Percentiles rank a stretch among this genome's conserved stretches.
These are phyloP conservation scores for Leccinum pachyderme DNA, from an alignment of 1,284 basidiomycete genomes.

Conservation along the genomic window DNA sequence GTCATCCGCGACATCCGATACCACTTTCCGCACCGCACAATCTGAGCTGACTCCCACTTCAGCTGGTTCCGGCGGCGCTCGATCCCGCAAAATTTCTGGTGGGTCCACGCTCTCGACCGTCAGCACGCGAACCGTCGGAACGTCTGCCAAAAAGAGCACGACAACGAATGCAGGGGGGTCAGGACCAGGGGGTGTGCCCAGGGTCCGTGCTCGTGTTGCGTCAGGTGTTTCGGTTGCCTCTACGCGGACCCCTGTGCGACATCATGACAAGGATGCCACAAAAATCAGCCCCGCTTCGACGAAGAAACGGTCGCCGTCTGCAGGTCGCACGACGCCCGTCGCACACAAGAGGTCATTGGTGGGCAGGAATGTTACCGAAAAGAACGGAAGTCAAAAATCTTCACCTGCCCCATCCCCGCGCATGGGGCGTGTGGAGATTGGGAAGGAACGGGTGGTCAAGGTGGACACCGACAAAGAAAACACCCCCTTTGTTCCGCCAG, in stretches of 20 bases:
- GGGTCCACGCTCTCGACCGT: slow-evolving; percentile 41
- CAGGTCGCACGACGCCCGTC: slow-evolving; percentile 28
- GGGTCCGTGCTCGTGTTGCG: slow-evolving; percentile 20
- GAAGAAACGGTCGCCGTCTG: slow-evolving; percentile 22
- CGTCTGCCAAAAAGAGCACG: slow-evolving; percentile 19
- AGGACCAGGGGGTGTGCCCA: slow-evolving; percentile 11
- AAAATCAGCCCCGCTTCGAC: slow-evolving; percentile 25
- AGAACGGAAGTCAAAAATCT: slow-evolving; percentile 17
- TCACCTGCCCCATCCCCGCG: slow-evolving; percentile 21
- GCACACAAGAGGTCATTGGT: slow-evolving; percentile 16
- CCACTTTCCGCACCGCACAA: slow-evolving; percentile 57
- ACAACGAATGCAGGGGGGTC: slow-evolving; percentile 1
- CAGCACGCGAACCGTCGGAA: slow-evolving; percentile 38
- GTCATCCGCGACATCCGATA: slow-evolving; percentile 50
- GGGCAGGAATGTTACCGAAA: slow-evolving; percentile 18
- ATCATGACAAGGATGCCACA: slow-evolving; percentile 21
- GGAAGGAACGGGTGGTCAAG: slow-evolving; percentile 18
- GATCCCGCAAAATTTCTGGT: slow-evolving; percentile 43
- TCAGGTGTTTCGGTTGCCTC: slow-evolving; percentile 32
- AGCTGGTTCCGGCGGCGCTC: slow-evolving; percentile 23
- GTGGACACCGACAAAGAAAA: slow-evolving; percentile 21
- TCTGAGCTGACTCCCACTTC: slow-evolving; percentile 41
- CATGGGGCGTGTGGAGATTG: slow-evolving; percentile 16
- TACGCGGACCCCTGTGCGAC: slow-evolving; percentile 24
- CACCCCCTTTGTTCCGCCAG: slow-evolving; percentile 3